Conservation (phyloP, 2,329 filamentous ascomycete genomes). For the Rosellinia necatrix region DNA sequence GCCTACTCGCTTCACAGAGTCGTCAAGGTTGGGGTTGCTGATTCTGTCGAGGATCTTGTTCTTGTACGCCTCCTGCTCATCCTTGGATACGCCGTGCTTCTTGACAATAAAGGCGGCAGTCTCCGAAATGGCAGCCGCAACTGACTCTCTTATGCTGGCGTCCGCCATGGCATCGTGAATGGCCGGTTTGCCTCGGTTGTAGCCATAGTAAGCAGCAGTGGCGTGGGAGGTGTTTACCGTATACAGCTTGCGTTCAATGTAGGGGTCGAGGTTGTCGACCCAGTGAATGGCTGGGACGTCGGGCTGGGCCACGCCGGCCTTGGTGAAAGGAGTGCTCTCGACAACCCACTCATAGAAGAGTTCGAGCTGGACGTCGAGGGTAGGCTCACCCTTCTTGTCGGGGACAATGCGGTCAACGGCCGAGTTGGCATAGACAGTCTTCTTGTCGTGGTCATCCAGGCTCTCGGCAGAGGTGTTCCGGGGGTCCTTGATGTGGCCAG, state of each 20-base stretch:
- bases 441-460: conserved; percentile 69
- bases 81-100: conserved; percentile 78
- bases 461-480: conserved; percentile 72
- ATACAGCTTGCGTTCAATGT: conserved; percentile 99
- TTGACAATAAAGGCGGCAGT: conserved; percentile 83
- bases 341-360: conserved; percentile 99
- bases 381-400: conserved; percentile 77
- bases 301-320: conserved; percentile 30
- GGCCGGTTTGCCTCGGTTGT: conserved; percentile 82
- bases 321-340: conserved; percentile 80
- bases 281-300: conserved; percentile 78
- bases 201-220: conserved; percentile 92
- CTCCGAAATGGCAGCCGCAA: conserved; percentile 80
- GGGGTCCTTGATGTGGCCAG: conserved; percentile 76
- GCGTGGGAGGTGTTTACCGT: conserved; percentile 99
- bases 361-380: conserved; percentile 92
- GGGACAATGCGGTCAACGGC: conserved; percentile 98
- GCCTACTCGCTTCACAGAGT: conserved; percentile 92
- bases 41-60: conserved; percentile 91
- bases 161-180: conserved; percentile 90
- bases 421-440: conserved; percentile 93
- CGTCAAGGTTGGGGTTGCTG: conserved; percentile 89
- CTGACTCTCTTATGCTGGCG: conserved; percentile 76
- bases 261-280: conserved; percentile 88
- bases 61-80: conserved; percentile 85